Percentiles rank a stretch among this genome's conserved stretches.
phyloP scores from a whole-genome alignment of 2,329 filamentous ascomycete genomes.

The Talaromyces sp. region DNA sequence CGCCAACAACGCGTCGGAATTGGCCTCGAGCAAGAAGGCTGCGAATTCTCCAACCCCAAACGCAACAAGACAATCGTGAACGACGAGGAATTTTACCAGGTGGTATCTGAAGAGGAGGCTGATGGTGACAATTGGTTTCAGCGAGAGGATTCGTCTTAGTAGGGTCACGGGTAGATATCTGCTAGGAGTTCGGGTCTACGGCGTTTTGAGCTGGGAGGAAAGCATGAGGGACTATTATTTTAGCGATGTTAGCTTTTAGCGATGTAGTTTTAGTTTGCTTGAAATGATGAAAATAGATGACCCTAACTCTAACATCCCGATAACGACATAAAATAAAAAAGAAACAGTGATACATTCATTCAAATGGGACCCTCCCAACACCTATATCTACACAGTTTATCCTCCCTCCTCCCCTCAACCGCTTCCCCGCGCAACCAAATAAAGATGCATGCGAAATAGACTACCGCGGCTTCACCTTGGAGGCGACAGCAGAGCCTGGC shows the following conservation, averaged over 20 bases:
- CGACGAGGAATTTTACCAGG: slow-evolving; percentile 45
- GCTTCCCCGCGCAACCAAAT: neutral
- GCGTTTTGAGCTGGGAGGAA: neutral
- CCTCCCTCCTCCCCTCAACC: neutral
- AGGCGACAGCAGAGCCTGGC: slow-evolving; percentile 8
- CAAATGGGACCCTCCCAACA: neutral
- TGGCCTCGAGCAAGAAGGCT: slow-evolving; percentile 51
- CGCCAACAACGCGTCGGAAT: slow-evolving; percentile 51
- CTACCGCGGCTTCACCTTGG: slow-evolving; percentile 4
- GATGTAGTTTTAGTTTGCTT: neutral
- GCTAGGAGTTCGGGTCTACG: neutral
- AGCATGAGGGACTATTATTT: neutral
- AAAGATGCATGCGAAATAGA: neutral
- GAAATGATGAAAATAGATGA: neutral
- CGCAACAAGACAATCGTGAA: slow-evolving; percentile 48
- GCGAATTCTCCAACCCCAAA: slow-evolving; percentile 49
- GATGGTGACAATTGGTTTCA: slow-evolving; percentile 7
- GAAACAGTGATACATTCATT: neutral
- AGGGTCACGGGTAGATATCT: neutral
- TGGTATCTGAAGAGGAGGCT: slow-evolving; percentile 10
- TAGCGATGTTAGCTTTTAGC: neutral
- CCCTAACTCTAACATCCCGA: neutral
- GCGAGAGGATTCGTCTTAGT: neutral
- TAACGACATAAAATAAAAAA: neutral
- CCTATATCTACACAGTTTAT: neutral